A percentile compares a stretch with the other conserved stretches of the same genome.
Evolutionary conservation across 2,329 filamentous ascomycete genomes (phyloP).

Genomic region (Ceratocystis eucalypticola): DNA sequence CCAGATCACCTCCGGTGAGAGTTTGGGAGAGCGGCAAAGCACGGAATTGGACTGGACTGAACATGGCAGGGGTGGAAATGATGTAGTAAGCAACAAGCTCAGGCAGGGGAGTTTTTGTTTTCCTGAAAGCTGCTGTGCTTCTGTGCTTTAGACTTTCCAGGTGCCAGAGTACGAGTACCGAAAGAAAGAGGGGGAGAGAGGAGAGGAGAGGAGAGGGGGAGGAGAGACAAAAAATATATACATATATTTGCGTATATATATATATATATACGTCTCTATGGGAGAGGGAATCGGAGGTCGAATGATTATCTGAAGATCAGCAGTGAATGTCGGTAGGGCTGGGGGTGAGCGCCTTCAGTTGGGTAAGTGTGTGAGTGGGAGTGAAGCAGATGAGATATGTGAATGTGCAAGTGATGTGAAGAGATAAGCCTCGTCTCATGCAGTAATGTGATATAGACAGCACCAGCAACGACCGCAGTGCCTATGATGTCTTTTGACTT

Average conservation of each 20-base stretch:
- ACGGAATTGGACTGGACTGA: constrained; percentile 3
- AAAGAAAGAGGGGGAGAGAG: background rate
- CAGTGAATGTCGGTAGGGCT: background rate
- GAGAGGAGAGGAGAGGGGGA: background rate
- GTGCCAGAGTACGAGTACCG: no score
- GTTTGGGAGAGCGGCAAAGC: constrained; percentile 4
- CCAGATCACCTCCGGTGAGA: constrained; percentile 6
- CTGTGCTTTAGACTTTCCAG: background rate
- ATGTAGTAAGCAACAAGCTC: background rate
- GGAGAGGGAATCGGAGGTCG: background rate
- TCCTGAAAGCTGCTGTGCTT: background rate
- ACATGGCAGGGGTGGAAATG: constrained; percentile 4
- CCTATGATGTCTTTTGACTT: background rate
- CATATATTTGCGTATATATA: no score
- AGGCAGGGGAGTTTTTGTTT: background rate
- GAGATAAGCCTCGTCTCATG: background rate
- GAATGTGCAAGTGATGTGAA: background rate
- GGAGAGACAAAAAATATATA: background rate
- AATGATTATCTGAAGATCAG: background rate
- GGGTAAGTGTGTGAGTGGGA: background rate
- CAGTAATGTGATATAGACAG: no score
- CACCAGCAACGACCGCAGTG: no score
- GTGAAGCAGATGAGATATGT: background rate
- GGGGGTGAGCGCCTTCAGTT: no score
- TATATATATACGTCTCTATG: no score